A percentile compares a stretch with the other conserved stretches of the same genome.
Evolutionary conservation across 202 grass and related monocot species (phyloP).

Genomic region (Schoenoplectus tabernaemontani): DNA sequence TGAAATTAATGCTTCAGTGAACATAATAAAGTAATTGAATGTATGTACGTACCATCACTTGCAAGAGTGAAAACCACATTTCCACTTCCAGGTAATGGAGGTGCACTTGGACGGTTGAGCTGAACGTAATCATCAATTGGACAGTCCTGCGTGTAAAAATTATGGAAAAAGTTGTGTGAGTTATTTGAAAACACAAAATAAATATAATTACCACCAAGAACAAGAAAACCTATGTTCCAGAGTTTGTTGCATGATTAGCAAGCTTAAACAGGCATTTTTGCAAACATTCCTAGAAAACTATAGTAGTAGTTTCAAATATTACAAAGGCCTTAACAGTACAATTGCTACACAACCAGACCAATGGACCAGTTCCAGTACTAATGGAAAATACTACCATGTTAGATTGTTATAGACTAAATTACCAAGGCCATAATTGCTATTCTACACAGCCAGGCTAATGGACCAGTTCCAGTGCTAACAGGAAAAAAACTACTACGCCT

Average conservation of each 20-base stretch:
- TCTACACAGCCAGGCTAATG: not conserved
- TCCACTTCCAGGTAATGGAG: conserved; percentile 59
- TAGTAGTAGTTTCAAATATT: not conserved
- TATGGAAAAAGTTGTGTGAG: not conserved
- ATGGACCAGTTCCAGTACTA: not conserved
- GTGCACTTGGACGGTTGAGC: conserved; percentile 58
- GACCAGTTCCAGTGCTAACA: not conserved
- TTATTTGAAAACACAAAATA: not conserved
- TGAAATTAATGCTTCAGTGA: not conserved
- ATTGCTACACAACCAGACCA: not conserved
- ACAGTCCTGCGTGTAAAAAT: conserved; percentile 34
- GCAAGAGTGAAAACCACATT: conserved; percentile 29
- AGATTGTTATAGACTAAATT: not conserved
- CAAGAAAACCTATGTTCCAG: not conserved
- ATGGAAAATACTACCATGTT: not conserved
- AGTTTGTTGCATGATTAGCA: not conserved
- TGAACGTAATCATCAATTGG: conserved; percentile 28
- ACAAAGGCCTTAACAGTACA: not conserved
- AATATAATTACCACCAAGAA: not conserved
- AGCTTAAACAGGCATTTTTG: not conserved
- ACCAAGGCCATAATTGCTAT: not conserved
- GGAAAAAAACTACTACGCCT: not conserved
- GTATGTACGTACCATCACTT: conserved; percentile 27
- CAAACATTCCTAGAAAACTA: not conserved
- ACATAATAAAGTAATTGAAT: not conserved